Evolutionary conservation across 2,329 filamentous ascomycete species (phyloP).

Genomic region (Aspergillus texensis): DNA sequence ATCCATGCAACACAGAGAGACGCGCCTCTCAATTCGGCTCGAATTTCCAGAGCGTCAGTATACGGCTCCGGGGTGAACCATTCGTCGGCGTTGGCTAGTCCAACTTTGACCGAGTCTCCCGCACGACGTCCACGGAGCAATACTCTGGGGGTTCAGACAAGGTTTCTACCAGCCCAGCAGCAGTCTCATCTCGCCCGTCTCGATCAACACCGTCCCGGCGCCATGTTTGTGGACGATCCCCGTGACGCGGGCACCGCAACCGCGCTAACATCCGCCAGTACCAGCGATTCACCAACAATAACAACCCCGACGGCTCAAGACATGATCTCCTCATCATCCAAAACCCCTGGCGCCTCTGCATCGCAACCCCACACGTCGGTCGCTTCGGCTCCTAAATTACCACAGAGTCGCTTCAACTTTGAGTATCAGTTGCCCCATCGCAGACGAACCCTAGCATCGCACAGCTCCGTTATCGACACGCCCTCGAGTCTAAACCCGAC

Average conservation of each 20-base stretch:
- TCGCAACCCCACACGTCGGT: conserved; percentile 41
- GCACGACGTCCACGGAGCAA: conserved; percentile 2
- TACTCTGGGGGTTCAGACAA: conserved; percentile 7
- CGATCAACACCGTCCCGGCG: not conserved
- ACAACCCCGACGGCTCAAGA: conserved; percentile 13
- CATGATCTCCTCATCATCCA: conserved; percentile 6
- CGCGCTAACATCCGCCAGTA: conserved; percentile 28
- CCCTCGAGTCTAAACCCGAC: conserved; percentile 31
- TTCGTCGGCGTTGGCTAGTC: not conserved
- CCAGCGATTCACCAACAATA: conserved; percentile 4
- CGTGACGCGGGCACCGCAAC: conserved; percentile 33
- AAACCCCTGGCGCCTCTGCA: conserved; percentile 25
- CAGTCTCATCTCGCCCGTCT: not conserved
- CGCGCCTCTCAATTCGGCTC: not conserved
- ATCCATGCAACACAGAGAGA: conserved; percentile 17
- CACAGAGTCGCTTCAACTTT: conserved; percentile 28
- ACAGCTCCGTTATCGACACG: conserved; percentile 8
- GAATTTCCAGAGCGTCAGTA: not conserved
- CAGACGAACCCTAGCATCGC: conserved; percentile 25
- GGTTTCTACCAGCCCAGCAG: not conserved
- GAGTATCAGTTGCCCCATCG: conserved; percentile 26
- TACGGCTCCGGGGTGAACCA: conserved; percentile 1
- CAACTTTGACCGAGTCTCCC: conserved; percentile 7
- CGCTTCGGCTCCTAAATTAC: conserved; percentile 20
- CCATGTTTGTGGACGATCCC: conserved; percentile 26